Percentiles rank a stretch among this genome's conserved stretches.
These are phyloP conservation scores for Papiliotrema flavescens DNA, from an alignment of 1,284 basidiomycete species.

Conservation along the genomic window DNA sequence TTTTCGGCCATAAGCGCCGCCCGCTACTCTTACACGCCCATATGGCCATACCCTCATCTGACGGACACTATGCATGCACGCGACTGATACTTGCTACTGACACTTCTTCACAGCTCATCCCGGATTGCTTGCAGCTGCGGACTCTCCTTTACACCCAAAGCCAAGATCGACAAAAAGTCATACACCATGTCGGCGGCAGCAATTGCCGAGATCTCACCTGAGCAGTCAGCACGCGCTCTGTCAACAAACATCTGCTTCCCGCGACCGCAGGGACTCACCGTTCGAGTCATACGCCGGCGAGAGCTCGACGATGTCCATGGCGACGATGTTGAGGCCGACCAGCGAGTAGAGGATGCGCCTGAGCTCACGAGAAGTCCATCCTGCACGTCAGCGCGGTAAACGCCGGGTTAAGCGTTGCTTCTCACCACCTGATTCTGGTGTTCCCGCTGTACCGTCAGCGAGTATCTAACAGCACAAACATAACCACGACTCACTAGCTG, in stretches of 20 bases:
- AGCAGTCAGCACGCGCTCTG: neutral
- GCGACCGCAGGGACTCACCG: constrained; percentile 11
- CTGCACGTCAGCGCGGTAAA: constrained; percentile 5
- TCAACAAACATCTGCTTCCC: neutral
- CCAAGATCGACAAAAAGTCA: constrained; percentile 36
- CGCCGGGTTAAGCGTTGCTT: neutral
- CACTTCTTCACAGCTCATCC: constrained; percentile 13
- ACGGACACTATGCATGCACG: too few species aligned
- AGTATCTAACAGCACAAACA: neutral
- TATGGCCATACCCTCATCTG: neutral
- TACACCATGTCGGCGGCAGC: constrained; percentile 45
- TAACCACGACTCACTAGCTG: constrained; percentile 33
- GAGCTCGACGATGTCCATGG: constrained; percentile 42
- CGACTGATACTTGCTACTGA: too few species aligned
- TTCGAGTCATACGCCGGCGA: constrained; percentile 46
- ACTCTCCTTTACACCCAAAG: constrained; percentile 18
- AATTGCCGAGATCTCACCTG: constrained; percentile 44
- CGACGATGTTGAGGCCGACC: constrained; percentile 47
- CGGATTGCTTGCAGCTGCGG: neutral
- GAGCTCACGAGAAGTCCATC: constrained; percentile 50
- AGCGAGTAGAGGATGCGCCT: constrained; percentile 47
- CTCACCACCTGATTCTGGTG: constrained; percentile 42
- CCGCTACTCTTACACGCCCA: too few species aligned
- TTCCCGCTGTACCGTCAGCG: constrained; percentile 29
- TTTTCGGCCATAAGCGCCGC: too few species aligned